Base-by-base conservation (phyloP, 441 rosid genomes). In the Pelargonium australe region DNA sequence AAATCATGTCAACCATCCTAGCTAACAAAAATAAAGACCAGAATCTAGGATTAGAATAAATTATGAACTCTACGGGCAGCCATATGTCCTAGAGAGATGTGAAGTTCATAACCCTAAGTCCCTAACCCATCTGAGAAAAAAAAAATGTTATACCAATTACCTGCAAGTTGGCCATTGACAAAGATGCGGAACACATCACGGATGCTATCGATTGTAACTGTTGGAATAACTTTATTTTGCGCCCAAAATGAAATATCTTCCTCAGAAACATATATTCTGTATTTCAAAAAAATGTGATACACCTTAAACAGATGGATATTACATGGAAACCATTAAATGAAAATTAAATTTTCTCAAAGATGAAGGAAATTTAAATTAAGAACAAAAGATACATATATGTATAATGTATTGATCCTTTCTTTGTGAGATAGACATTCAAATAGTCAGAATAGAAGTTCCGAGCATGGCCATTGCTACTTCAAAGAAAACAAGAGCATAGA, bases 171-270 rank as follows among this genome's bases (percentile, higher is more conserved):
- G 68, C 97, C 99, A 49, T 95, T 95, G 62, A 90, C 79, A 74
- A 90, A 95, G 72, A 95, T 55, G 77, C 92, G 99, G 83, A 10
- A 97, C 96, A 79, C 89, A 78, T 91, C 99, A 13, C 99, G 93
- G 87, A 94, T 87, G 83, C 92, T 87, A 80, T 91, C 96, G 51
- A 89, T 85, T 72, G 72, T 68, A 65, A 94, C 72, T 1, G 85
- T 69, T 66, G 95, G 89, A 43, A 49, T 77, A 72, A 76, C 75
- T 64, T 85, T 75, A 13, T 77, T 87, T 81, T 80, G 80, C 84
- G 82, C 81, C 96, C 95, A 94, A 75, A 83, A 88, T 71, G 87
- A 77, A 72, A 91, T 67, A 79, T 94, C 96, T 44, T 87, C 96
- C 51, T 87, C 89, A 49, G 99, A 80, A 85, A 85, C 85, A 53